A percentile compares a stretch with the other conserved stretches of the same genome.
phyloP scores from a whole-genome alignment of 2,329 filamentous ascomycete genomes.

The Metarhizium brunneum region DNA sequence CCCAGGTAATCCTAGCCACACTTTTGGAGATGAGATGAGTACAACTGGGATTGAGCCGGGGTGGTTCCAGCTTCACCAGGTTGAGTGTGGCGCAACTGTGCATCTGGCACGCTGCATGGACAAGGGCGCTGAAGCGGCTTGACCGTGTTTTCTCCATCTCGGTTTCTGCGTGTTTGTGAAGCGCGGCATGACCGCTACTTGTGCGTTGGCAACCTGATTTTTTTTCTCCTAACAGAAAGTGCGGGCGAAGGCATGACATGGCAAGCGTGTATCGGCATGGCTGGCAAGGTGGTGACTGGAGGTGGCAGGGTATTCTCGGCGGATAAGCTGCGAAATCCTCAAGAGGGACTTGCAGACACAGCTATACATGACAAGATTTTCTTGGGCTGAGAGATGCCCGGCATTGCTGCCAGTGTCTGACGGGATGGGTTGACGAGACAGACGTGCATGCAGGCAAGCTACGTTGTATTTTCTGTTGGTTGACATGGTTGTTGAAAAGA shows the following conservation, averaged over 20 bases:
- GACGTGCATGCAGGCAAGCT: neutral
- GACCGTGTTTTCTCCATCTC: neutral
- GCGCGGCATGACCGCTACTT: neutral
- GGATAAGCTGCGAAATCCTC: neutral
- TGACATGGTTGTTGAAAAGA: neutral
- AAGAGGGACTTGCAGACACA: neutral
- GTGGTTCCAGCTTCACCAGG: neutral
- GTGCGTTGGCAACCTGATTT: neutral
- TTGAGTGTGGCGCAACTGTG: neutral
- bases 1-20: too few species aligned
- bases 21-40: too few species aligned
- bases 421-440: neutral
- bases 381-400: neutral
- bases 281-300: neutral
- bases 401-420: neutral
- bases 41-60: neutral
- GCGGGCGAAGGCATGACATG: neutral
- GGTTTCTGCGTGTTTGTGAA: neutral
- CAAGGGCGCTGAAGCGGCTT: neutral
- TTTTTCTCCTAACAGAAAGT: neutral
- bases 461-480: neutral
- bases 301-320: neutral
- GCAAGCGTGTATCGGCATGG: neutral
- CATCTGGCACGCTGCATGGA: neutral
- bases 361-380: neutral